Base-by-base conservation (phyloP, 192 early-diverging fungal genomes). In the Pilobolus umbonatus region DNA sequence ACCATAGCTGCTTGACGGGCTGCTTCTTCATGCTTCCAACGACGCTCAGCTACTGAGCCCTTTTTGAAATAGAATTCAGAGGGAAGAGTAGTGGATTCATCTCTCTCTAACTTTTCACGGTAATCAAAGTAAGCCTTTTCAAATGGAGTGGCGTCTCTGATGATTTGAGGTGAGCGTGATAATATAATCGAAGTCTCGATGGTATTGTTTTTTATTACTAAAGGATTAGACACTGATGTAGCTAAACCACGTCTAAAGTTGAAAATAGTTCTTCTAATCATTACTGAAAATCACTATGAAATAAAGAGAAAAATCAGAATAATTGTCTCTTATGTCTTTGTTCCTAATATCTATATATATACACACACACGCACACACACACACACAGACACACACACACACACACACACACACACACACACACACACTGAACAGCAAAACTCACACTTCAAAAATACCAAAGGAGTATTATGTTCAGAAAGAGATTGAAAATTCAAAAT, bases 61-160 rank as follows among this genome's bases (percentile, higher is more conserved):
- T 85, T 86, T 67, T 89, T 89, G 71, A 89, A 89, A 71, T 88
- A 88, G 56, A 89, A 88, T 9, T 81, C 81, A 12, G 74, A 60
- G 10, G 83, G 67, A 63, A 89, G 85, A 2, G 76, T 72, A 1
- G 80, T 61, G 7, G 85, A 66, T 48, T 73, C 73, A 24, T 65
- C 59, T 4, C 77, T 73, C 57, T 80, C 76, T 11, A 81, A 72
- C 28, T 73, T 75, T 62, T 88, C 81, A 58, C 85, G 76, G 74
- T 88, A 88, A 34, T 67, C 56, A 62, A 82, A 83, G 57, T 92
- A 92, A 55, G 80, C 81, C 22, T 64, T 47, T 72, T 88, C 84
- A 64, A 92, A 89, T 1, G 74, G 67, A 22, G 78, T 74, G 43
- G 77, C 64, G 35, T 80, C 76, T 28, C 79, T 77, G 35, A 84